These are phyloP conservation scores for Entomortierella beljakovae DNA, from an alignment of 192 early-diverging fungal genomes.

Conservation along the genomic window DNA sequence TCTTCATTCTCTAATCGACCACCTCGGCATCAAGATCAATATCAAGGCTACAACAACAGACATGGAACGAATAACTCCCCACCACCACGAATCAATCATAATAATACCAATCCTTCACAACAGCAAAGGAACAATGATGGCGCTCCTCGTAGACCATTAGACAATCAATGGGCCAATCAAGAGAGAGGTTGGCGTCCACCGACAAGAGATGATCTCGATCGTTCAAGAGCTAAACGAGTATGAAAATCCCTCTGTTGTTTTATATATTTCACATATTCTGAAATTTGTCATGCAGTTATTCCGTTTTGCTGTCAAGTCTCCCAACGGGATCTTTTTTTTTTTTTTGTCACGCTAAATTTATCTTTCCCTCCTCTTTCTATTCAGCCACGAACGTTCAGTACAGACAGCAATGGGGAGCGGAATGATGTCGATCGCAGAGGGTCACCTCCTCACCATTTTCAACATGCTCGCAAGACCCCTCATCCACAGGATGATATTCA, in stretches of 20 bases:
- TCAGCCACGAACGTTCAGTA: conserved; percentile 9
- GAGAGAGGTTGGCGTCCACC: too few species aligned
- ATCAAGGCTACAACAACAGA: neutral
- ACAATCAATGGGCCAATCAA: conserved; percentile 1
- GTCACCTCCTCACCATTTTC: neutral
- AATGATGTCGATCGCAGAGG: neutral
- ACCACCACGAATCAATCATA: conserved; percentile 1
- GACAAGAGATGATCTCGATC: conserved; percentile 1
- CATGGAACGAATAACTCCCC: neutral
- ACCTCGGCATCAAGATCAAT: neutral
- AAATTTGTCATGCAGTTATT: too few species aligned
- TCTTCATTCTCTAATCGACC: neutral
- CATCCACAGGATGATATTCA: conserved; percentile 6
- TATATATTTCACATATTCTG: neutral
- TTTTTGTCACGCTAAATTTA: neutral
- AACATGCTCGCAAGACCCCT: conserved; percentile 5
- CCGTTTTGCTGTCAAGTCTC: too few species aligned
- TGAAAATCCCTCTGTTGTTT: neutral
- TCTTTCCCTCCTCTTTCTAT: neutral
- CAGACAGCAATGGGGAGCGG: conserved; percentile 1
- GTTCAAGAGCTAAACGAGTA: neutral
- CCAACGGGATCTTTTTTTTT: neutral
- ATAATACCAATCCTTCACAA: neutral
- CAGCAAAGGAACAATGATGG: neutral
- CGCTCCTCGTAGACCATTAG: neutral